Conservation (phyloP, 306 rosid species). For the Castanea mollissima region DNA sequence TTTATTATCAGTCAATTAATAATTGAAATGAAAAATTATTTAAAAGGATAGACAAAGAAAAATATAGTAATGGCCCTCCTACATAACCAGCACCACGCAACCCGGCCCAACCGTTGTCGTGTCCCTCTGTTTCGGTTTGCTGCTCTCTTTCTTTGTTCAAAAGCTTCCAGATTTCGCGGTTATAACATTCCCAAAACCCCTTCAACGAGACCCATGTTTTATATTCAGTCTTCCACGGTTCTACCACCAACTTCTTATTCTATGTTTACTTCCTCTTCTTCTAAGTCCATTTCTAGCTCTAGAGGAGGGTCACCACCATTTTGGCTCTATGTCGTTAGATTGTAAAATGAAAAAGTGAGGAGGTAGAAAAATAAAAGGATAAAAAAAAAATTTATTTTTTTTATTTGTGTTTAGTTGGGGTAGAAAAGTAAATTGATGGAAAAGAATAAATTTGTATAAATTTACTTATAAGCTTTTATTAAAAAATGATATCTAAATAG, state of each 20-base stretch:
- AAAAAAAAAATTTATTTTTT: too few relatives aligned
- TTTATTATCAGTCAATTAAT: too few relatives aligned
- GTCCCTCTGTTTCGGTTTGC: background rate
- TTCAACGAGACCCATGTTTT: constrained; percentile 10
- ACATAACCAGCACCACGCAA: constrained; percentile 2
- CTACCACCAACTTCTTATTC: constrained; percentile 7
- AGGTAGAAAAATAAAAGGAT: too few relatives aligned
- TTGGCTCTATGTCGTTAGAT: too few relatives aligned
- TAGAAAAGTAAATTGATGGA: accelerated
- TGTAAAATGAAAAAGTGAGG: too few relatives aligned
- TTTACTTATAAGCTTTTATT: too few relatives aligned
- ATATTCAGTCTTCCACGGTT: background rate
- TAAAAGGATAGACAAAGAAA: background rate
- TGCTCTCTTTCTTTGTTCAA: constrained; percentile 9
- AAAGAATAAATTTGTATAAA: too few relatives aligned
- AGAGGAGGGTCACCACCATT: constrained; percentile 23
- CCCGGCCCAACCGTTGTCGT: too few relatives aligned
- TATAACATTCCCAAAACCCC: constrained; percentile 25
- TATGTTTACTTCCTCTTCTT: background rate
- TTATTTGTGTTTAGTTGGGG: too few relatives aligned
- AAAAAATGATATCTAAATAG: too few relatives aligned
- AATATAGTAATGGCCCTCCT: too few relatives aligned
- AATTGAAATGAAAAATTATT: background rate
- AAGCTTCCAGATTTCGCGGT: constrained; percentile 50
- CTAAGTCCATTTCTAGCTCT: constrained; percentile 32